A percentile compares a stretch with the other conserved stretches of the same genome.
Evolutionary conservation across 352 stramenopile species (phyloP).

Genomic region (Phytopythium kandeliae): DNA sequence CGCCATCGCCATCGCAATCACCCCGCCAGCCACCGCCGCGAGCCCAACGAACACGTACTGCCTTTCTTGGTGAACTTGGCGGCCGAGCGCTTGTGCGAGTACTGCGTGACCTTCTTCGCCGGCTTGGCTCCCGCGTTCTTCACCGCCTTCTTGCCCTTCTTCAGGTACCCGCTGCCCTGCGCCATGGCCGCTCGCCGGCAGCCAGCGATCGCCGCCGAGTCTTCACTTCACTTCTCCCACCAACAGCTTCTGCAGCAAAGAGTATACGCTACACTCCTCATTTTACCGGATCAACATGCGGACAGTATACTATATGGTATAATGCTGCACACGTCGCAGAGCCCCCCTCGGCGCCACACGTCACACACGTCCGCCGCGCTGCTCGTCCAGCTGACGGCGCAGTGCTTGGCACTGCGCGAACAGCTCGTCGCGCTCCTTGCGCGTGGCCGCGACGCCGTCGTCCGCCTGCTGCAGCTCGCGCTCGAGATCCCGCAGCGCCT

Average conservation of each 20-base stretch:
- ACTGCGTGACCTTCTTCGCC: slow-evolving; percentile 60
- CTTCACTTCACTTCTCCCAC: not conserved
- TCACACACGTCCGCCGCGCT: not conserved
- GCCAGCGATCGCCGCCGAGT: too few relatives aligned
- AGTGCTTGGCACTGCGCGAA: slow-evolving; percentile 57
- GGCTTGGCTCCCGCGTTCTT: slow-evolving; percentile 73
- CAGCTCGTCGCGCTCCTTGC: slow-evolving; percentile 52
- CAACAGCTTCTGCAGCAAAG: too few relatives aligned
- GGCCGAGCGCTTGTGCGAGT: slow-evolving; percentile 75
- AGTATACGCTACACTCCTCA: too few relatives aligned
- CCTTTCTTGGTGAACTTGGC: slow-evolving; percentile 87
- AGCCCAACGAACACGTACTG: slow-evolving; percentile 38
- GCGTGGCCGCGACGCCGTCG: slow-evolving; percentile 22
- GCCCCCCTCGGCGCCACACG: too few relatives aligned
- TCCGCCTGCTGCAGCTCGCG: slow-evolving; percentile 23
- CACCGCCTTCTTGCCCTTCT: slow-evolving; percentile 67
- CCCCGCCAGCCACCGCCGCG: not conserved
- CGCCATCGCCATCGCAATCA: too few relatives aligned
- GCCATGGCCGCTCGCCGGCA: slow-evolving; percentile 64
- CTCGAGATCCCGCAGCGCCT: slow-evolving; percentile 21
- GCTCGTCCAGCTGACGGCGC: slow-evolving; percentile 31
- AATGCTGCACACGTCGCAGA: too few relatives aligned
- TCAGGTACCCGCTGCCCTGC: slow-evolving; percentile 76
- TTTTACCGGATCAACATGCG: too few relatives aligned
- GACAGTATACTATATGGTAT: too few relatives aligned